Evolutionary conservation across 1,284 basidiomycete genomes (phyloP).

Genomic region (Chiua sp.): DNA sequence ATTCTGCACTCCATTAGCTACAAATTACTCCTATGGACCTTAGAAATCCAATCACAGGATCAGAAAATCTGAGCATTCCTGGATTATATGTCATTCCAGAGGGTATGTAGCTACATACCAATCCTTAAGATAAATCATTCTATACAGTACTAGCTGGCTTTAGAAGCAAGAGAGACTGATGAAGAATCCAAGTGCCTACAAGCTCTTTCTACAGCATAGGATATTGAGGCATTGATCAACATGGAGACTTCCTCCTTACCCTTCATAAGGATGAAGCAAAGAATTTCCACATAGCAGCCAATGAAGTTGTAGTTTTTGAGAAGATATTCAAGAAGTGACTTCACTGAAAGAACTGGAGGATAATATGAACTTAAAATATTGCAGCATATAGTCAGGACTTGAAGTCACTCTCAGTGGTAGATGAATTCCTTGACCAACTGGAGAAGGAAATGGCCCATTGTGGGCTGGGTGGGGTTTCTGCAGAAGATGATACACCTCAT

Average conservation of each 20-base stretch:
- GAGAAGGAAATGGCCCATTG: not conserved
- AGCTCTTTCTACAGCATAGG: not conserved
- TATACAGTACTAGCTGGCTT: no score
- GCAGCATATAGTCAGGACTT: not conserved
- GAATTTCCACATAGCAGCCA: not conserved
- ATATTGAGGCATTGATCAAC: not conserved
- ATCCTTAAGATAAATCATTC: no score
- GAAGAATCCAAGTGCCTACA: not conserved
- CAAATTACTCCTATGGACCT: no score
- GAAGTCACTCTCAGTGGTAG: not conserved
- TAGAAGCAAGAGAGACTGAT: not conserved
- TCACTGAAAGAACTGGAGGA: not conserved
- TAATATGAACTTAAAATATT: not conserved
- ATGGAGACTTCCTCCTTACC: not conserved
- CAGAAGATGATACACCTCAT: no score
- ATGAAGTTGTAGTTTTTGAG: not conserved
- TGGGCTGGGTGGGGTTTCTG: no score
- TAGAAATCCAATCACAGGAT: no score
- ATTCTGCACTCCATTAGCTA: no score
- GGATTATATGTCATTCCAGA: no score
- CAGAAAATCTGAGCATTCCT: no score
- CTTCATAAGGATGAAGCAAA: not conserved
- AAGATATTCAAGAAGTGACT: not conserved
- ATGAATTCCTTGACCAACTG: not conserved
- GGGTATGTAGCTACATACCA: no score